Conservation (phyloP, 2,329 filamentous ascomycete species). For the Aphanocladium album region DNA sequence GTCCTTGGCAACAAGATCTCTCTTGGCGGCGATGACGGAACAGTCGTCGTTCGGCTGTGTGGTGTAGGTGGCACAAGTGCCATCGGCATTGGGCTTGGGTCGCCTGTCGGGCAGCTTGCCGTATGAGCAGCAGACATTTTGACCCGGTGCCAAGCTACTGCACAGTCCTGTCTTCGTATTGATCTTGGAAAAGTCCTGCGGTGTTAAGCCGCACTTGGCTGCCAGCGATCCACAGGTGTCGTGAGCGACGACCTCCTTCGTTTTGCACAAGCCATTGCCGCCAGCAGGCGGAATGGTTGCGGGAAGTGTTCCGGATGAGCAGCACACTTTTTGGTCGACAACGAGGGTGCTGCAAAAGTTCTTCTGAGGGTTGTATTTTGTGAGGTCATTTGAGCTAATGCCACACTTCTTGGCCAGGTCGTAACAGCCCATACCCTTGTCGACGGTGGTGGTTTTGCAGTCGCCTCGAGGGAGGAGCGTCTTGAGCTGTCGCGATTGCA, state of each 20-base stretch:
- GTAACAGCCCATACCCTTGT: slow-evolving; percentile 26
- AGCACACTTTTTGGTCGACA: slow-evolving; percentile 18
- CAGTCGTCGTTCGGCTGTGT: slow-evolving; percentile 32
- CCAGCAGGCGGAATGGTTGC: slow-evolving; percentile 17
- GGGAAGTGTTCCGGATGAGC: slow-evolving; percentile 18
- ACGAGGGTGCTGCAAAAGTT: slow-evolving; percentile 21
- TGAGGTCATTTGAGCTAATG: slow-evolving; percentile 25
- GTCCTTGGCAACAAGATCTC: slow-evolving; percentile 31
- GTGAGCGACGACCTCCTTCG: slow-evolving; percentile 24
- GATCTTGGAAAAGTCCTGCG: slow-evolving; percentile 28
- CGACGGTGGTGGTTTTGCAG: slow-evolving; percentile 18
- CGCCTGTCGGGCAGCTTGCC: slow-evolving; percentile 31
- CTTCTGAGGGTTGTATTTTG: slow-evolving; percentile 25
- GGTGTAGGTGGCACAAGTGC: slow-evolving; percentile 25
- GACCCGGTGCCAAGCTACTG: slow-evolving; percentile 23
- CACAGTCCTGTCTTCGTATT: slow-evolving; percentile 27
- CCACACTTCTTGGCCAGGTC: slow-evolving; percentile 27
- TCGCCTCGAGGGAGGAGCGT: slow-evolving; percentile 12
- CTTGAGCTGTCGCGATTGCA: neutral
- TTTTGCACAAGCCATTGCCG: slow-evolving; percentile 23
- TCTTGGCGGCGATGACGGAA: slow-evolving; percentile 24
- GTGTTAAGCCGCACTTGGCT: slow-evolving; percentile 30
- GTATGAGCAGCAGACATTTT: slow-evolving; percentile 32
- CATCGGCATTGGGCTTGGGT: slow-evolving; percentile 28
- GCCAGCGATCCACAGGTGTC: slow-evolving; percentile 33